Base-by-base conservation (phyloP, 2,329 filamentous ascomycete genomes). In the Penicillium sp. region DNA sequence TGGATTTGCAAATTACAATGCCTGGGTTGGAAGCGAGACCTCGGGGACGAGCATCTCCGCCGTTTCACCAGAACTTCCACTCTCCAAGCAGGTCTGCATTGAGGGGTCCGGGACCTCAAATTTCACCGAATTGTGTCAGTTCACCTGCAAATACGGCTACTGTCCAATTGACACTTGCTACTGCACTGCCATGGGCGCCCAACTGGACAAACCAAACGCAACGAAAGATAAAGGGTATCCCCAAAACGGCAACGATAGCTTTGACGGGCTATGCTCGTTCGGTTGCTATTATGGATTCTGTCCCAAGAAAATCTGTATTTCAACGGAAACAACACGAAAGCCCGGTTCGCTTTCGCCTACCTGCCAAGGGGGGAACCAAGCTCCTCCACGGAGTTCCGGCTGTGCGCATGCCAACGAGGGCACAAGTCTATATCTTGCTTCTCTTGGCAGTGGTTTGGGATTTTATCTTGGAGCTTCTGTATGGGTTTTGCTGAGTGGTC, bases 1-100 rank as follows among this genome's bases (percentile, higher is more conserved):
- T 20, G 56, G 53, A n/a, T 51, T 66, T 39, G 60, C 61, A 12
- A 75, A 75, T 57, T 73, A 61, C 56, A 75, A 75, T 58, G 65
- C 72, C 4, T 71, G 65, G 64, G 71, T 74, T 9, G 68, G 67
- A n/a, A 64, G 53, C 45, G 54, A 55, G 2, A 58, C 52, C 2
- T 51, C 54, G 2, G 37, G 32, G 37, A 50, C 15, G 5, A 46
- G 21, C 12, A 45, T 56, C 10, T 7, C 24, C 1, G 24, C 45
- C 2, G 21, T 46, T 13, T 46, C 51, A 2, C 51, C 54, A 13
- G 33, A 51, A 10, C 33, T 51, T 17, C 20, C 47, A 7, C 15
- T 50, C 4, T 50, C 51, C 9, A 41, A 57, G 4, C 44, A 57
- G 26, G 49, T 51, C 7, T 57, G 54, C 33, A 44, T 55, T 6